Base-by-base conservation (phyloP, 495 filamentous ascomycete genomes). In the Achaetomiella virescens region DNA sequence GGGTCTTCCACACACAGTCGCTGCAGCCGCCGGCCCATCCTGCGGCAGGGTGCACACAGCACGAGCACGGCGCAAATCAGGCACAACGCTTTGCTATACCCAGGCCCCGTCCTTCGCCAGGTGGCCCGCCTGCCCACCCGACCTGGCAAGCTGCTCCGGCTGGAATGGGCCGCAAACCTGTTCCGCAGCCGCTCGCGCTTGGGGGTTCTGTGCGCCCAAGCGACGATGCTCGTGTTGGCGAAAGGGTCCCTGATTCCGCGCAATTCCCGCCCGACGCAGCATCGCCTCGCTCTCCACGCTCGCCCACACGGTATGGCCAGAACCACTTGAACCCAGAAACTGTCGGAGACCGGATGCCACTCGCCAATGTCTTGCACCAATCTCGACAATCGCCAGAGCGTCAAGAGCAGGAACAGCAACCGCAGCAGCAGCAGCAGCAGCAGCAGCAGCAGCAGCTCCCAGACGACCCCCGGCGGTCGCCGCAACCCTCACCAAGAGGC, bases 161-260 rank as follows among this genome's bases (percentile, higher is more conserved):
- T 57, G 68, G 70, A 61, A 81, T 81, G 78, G 75, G 73, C 54
- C 76, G 78, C 61, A 81, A 79, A 70, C 61, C 73, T 57, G 73
- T 69, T 61, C 78, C 77, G 55, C 75, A 79, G 61, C 76, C 78
- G 69, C 72, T 81, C 68, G 65, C 72, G 58, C 69, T 80, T 57
- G 61, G 63, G 62, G 62, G 68, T 49, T 58, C 66, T 56, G 61
- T 67, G 64, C 66, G 66, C 61, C 58, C 66, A 63, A 66, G 50
- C 60, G 62, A 68, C 20, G 64, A 61, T 40, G 58, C 65, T 52
- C 58, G 66, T 59, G 56, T 61, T 64, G 64, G 58, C 66, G 69
- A 72, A 65, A 68, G 65, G 43, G 67, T 69, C 54, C 70, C 66
- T 48, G 65, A 67, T 50, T 62, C 60, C 52, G 71, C 66, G 52